These are phyloP conservation scores for Fusarium sp. DNA, from an alignment of 2,329 filamentous ascomycete genomes.

Conservation along the genomic window DNA sequence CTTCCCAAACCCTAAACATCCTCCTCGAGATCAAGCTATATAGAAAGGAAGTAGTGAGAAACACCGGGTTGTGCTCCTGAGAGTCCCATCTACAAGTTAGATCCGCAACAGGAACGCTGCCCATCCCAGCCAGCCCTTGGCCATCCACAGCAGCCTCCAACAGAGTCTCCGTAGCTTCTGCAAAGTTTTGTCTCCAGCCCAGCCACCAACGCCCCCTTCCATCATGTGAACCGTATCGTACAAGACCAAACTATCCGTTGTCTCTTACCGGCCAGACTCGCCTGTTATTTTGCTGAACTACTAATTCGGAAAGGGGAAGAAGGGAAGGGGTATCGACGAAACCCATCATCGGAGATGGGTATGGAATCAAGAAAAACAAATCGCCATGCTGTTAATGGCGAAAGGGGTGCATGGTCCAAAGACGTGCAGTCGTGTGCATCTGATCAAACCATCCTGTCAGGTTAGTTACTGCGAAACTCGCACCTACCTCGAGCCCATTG, in stretches of 20 bases:
- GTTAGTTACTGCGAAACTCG: conserved; percentile 31
- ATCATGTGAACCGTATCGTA: conserved; percentile 31
- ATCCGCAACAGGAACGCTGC: conserved; percentile 22
- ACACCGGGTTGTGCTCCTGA: conserved; percentile 14
- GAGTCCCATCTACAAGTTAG: conserved; percentile 14
- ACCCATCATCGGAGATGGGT: conserved; percentile 28
- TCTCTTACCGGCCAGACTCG: conserved; percentile 32
- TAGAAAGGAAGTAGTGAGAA: conserved; percentile 8
- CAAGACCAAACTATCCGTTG: conserved; percentile 24
- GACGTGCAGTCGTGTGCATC: conserved; percentile 5
- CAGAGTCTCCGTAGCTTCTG: conserved; percentile 11
- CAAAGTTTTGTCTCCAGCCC: conserved; percentile 19
- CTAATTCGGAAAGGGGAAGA: conserved; percentile 24
- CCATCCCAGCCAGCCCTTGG: conserved; percentile 2
- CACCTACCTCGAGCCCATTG: conserved; percentile 31
- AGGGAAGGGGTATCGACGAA: conserved; percentile 41
- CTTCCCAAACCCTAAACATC: neutral
- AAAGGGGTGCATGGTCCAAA: neutral
- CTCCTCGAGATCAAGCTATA: conserved; percentile 6
- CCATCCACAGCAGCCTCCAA: conserved; percentile 9
- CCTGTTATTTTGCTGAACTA: conserved; percentile 18
- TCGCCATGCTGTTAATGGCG: conserved; percentile 9
- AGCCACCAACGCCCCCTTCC: conserved; percentile 38
- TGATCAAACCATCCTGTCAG: conserved; percentile 29
- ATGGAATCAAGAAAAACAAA: conserved; percentile 24